Evolutionary conservation across 345 rosid species (phyloP).

Genomic region (Pistacia atlantica): DNA sequence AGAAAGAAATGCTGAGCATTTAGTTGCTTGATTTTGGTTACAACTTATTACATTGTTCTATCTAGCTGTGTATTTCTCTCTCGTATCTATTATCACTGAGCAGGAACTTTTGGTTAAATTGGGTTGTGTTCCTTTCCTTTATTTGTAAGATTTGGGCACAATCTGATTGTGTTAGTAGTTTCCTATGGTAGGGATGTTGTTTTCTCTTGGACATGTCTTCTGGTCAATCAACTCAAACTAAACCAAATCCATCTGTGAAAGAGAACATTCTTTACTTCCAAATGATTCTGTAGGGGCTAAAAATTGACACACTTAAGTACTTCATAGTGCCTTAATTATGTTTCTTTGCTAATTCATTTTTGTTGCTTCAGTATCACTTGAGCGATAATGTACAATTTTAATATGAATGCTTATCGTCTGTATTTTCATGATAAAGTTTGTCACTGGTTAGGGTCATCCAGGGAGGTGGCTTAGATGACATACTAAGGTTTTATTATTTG

Average conservation of each 20-base stretch:
- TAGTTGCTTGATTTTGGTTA: neutral
- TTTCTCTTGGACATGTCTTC: neutral
- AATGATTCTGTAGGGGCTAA: neutral
- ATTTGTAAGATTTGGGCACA: neutral
- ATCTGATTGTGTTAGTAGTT: neutral
- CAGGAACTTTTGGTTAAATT: conserved; percentile 3
- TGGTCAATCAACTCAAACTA: neutral
- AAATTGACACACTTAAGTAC: neutral
- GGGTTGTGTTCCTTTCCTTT: neutral
- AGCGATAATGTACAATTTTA: neutral
- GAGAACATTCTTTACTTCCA: neutral
- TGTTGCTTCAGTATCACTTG: neutral
- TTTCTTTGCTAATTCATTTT: neutral
- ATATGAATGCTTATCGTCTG: neutral
- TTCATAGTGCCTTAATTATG: neutral
- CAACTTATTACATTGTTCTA: neutral
- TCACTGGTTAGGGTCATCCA: neutral
- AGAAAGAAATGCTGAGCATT: neutral
- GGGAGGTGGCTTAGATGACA: neutral
- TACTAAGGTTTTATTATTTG: neutral
- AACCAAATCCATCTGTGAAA: no score
- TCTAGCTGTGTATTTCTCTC: neutral
- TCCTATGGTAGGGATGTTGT: neutral
- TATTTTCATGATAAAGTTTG: neutral
- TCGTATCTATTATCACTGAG: neutral